Evolutionary conservation across 176 grass and related monocot genomes (phyloP), one percentile per base, ranked within the genome.

Genomic region (Eragrostis nindensis): DNA sequence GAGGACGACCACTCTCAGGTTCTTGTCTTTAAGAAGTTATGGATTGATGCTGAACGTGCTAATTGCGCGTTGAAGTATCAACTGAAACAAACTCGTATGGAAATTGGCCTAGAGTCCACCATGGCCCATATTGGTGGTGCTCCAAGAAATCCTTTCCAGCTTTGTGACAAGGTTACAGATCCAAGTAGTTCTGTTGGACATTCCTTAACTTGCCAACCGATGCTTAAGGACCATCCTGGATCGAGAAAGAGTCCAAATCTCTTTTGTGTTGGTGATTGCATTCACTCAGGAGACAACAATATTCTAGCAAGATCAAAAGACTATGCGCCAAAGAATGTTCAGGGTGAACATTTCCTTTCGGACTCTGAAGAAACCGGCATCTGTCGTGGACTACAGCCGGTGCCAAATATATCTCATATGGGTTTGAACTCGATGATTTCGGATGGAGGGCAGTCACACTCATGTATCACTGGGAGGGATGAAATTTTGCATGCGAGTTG

Each of bases 11-110:
- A 85, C 10, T 48, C 78, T 8, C 82, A 82, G 21, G 62, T 44
- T 78, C 80, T 73, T 74, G 50, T 93, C 9, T 93, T 91, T 66
- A 89, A 89, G 55, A 70, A 72, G 43, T 54, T 97, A 61, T 91
- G 88, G 94, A 80, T 93, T 36, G 79, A 87, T 30, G 88, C 88
- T 3, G 88, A 85, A 79, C 59, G 73, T 60, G 50, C 80, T 75
- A 89, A 88, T 36, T 87, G 73, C 32, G 44, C 71, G n/a, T 78
- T 93, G 83, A 83, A 93, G 62, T 90, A 94, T 85, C 68, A 94
- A 76, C 82, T 94, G 82, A 80, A 86, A 79, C 55, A 79, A 73
- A 80, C 61, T 65, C 42, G 18, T 21, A 72, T 90, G 86, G 70
- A 62, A 42, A 69, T 72, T 54, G 76, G 68, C 64, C 69, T 54